Evolutionary conservation across 83 land plant species (phyloP), one percentile per base, ranked within the genome.

Genomic region (Isoetes engelmannii): DNA sequence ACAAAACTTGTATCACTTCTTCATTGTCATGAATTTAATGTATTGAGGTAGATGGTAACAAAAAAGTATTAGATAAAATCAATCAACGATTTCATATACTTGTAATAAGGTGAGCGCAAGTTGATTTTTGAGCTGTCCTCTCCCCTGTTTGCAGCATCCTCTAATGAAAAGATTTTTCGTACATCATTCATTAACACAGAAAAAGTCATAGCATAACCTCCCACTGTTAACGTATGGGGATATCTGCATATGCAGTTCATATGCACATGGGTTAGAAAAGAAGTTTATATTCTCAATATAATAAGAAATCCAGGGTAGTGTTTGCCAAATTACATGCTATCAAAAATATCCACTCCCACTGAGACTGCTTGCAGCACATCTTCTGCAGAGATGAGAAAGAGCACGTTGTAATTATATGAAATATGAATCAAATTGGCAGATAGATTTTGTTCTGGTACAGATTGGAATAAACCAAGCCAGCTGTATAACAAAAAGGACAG

Each of bases 351-450:
- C 57, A 70, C 45, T 5, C 79, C 79, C 45, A 74, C 79, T 9
- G 74, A 73, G n/a, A 76, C 79, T 12, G 79, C 79, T 42, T 76
- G 63, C 62, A 76, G 61, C 45, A 76, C 74, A 74, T 76, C 79
- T 53, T 76, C 79, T 76, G 74, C 50, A 70, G 37, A 2, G 37
- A 28, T 28, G 37, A 28, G 37, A 28, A 28, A 28, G 37, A 28
- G 37, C 0, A 28, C 37, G 37, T 28, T 28, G 37, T 2, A 28
- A 28, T 28, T 28, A 28, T 28, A 28, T 28, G 37, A 28, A 28
- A 28, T 28, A 28, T 28, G 37, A 0, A 28, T 28, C 37, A 28
- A 28, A 2, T 28, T 2, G 37, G 37, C 37, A 28, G 37, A 28
- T 28, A 28, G 37, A 28, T 28, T 28, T 28, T 28, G 37, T 28